A percentile compares a stretch with the other conserved stretches of the same genome.
These are phyloP conservation scores for Oryza meridionalis DNA, from an alignment of 176 grass and related monocot genomes.

Conservation along the genomic window DNA sequence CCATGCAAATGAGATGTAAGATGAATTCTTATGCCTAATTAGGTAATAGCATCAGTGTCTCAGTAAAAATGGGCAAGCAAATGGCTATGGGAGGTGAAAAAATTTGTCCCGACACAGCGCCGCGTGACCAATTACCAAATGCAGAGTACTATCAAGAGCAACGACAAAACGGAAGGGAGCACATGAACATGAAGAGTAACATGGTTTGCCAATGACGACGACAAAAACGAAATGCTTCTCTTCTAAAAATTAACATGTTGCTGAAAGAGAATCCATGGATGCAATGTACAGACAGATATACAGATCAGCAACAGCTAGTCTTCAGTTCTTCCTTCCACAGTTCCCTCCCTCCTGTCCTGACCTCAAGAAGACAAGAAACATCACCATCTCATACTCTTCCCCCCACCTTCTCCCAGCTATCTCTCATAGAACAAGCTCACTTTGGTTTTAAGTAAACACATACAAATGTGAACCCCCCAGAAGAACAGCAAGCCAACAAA, in stretches of 20 bases:
- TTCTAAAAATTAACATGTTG: slow-evolving; percentile 38
- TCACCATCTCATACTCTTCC: slow-evolving; percentile 33
- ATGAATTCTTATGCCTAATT: slow-evolving; percentile 1
- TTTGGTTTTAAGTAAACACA: slow-evolving; percentile 54
- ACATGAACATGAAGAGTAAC: slow-evolving; percentile 40
- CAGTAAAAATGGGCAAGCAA: slow-evolving; percentile 14
- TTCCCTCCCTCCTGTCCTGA: background rate
- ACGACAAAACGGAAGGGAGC: slow-evolving; percentile 35
- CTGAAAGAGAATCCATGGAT: slow-evolving; percentile 53
- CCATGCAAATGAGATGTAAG: slow-evolving; percentile 13
- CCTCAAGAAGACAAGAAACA: slow-evolving; percentile 40
- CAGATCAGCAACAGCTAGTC: slow-evolving; percentile 53
- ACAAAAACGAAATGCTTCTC: slow-evolving; percentile 19
- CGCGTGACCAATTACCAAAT: background rate
- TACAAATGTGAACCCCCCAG: slow-evolving; percentile 47
- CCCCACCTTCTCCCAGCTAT: slow-evolving; percentile 25
- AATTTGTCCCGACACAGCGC: slow-evolving; percentile 20
- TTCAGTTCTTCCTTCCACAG: slow-evolving; percentile 14
- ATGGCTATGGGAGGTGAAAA: background rate
- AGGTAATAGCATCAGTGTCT: background rate
- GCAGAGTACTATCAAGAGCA: slow-evolving; percentile 10
- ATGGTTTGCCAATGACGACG: slow-evolving; percentile 22
- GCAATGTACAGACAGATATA: slow-evolving; percentile 79
- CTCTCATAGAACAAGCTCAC: slow-evolving; percentile 50
- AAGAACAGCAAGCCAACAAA: slow-evolving; percentile 78